Evolutionary conservation across 805 yeast species (phyloP), one percentile per base, ranked within the genome.

Genomic region (Pichia deserticola): DNA sequence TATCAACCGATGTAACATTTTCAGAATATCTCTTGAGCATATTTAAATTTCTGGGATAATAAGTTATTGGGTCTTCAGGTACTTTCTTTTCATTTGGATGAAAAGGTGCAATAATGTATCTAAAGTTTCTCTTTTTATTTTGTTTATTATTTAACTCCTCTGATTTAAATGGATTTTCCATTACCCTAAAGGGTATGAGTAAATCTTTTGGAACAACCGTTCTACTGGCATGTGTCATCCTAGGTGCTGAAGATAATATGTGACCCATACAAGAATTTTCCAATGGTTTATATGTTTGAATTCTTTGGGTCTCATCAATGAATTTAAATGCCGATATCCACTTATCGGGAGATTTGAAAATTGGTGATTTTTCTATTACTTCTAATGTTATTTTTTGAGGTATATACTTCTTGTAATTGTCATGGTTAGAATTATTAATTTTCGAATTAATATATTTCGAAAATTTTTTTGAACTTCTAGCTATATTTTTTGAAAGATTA

Each of bases 191-290:
- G 25, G 67, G 70, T 1, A 66, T 50, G 42, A 76, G 53, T 7
- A 74, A 49, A 9, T 68, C 69, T 30, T 68, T 60, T 0, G 81
- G 81, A 5, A 71, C 53, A 10, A 64, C 63, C 0, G 65, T 50
- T 37, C 73, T 60, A 0, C 74, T 59, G 0, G 61, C 38, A 11
- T 66, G 56, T 13, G 75, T 77, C 55, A 63, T 61, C 52, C 82
- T 63, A 13, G 71, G 61, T 1, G 79, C 77, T 0, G 79, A 68
- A 0, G 72, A 61, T 8, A 79, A 55, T 1, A 69, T 15, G 6
- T 60, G 52, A 0, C 76, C 78, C 56, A 67, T 72, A 2, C 69
- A 51, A 45, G 76, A 75, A 1, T 55, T 36, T 1, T 61, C 47
- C 5, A 73, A 47, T 10, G 52, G 51, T 11, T 49, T 55, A 43